A percentile compares a stretch with the other conserved stretches of the same genome.
These are phyloP conservation scores for Candida nitratophila DNA, from an alignment of 805 yeast genomes.

Conservation along the genomic window DNA sequence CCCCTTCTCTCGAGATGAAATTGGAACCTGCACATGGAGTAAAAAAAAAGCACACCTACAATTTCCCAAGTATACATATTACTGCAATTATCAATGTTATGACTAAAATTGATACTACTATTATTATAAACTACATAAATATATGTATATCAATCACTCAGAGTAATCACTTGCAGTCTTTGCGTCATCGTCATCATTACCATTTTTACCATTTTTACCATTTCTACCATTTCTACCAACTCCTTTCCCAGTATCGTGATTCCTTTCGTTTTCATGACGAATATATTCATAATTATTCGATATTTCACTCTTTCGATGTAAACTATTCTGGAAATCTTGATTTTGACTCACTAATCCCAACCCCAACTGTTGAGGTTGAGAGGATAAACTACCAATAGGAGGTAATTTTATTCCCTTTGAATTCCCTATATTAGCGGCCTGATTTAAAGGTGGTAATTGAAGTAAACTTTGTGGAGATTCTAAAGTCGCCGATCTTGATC, in stretches of 20 bases:
- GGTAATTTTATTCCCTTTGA: neutral
- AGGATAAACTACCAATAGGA: neutral
- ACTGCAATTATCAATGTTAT: too few relatives aligned
- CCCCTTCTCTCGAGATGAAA: too few relatives aligned
- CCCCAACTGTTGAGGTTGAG: neutral
- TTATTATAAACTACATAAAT: neutral
- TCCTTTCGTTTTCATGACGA: too few relatives aligned
- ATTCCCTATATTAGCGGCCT: neutral
- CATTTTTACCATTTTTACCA: neutral
- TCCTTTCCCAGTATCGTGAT: neutral
- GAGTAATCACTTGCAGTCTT: conserved; percentile 19
- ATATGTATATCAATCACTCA: conserved; percentile 3
- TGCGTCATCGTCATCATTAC: conserved; percentile 17
- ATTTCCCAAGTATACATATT: too few relatives aligned
- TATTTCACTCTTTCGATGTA: neutral
- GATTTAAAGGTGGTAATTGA: neutral
- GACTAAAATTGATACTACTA: too few relatives aligned
- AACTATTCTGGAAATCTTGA: neutral
- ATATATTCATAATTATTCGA: neutral
- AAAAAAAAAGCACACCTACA: too few relatives aligned
- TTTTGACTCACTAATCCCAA: neutral
- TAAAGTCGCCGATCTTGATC: neutral
- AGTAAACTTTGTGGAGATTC: neutral
- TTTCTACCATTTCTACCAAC: neutral
- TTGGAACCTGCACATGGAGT: too few relatives aligned